A percentile compares a stretch with the other conserved stretches of the same genome.
These are phyloP conservation scores for Oehlia diaphana DNA, from an alignment of 192 early-diverging fungal species.

Conservation along the genomic window DNA sequence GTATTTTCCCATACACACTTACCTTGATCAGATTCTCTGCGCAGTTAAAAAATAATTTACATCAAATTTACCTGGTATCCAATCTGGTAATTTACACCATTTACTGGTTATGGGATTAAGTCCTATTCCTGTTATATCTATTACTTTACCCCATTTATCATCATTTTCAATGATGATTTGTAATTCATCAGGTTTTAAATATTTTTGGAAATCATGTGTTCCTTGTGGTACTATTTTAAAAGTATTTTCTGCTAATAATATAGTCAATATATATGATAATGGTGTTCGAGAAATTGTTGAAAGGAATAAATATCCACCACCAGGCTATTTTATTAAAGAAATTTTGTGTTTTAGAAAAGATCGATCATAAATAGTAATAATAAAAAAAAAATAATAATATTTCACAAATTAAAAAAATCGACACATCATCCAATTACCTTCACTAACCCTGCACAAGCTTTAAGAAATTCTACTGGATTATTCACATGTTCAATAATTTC, in stretches of 20 bases:
- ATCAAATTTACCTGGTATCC: not conserved
- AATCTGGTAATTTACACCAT: slow-evolving; percentile 5
- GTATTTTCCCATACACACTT: not conserved
- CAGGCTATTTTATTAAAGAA: slow-evolving; percentile 44
- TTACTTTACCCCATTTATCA: not conserved
- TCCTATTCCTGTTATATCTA: slow-evolving; percentile 7
- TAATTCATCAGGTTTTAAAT: slow-evolving; percentile 78
- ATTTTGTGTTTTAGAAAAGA: not conserved
- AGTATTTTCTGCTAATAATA: slow-evolving; percentile 80
- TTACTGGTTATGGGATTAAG: slow-evolving; percentile 12
- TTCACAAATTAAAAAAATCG: slow-evolving; percentile 1
- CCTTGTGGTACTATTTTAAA: slow-evolving; percentile 76
- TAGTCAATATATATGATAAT: slow-evolving; percentile 72
- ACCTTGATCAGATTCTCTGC: not conserved
- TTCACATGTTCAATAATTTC: slow-evolving; percentile 95
- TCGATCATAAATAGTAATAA: not conserved
- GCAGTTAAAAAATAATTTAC: slow-evolving; percentile 21
- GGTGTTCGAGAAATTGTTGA: slow-evolving; percentile 92
- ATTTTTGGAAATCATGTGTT: slow-evolving; percentile 87
- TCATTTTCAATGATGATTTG: slow-evolving; percentile 52
- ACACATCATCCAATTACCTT: slow-evolving; percentile 46
- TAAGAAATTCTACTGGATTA: slow-evolving; percentile 69
- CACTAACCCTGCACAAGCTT: slow-evolving; percentile 61
- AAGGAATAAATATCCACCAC: slow-evolving; percentile 68
- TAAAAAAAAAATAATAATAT: not conserved